phyloP scores from a whole-genome alignment of 371 early-diverging fungal species.

The Mucor velutinosus region DNA sequence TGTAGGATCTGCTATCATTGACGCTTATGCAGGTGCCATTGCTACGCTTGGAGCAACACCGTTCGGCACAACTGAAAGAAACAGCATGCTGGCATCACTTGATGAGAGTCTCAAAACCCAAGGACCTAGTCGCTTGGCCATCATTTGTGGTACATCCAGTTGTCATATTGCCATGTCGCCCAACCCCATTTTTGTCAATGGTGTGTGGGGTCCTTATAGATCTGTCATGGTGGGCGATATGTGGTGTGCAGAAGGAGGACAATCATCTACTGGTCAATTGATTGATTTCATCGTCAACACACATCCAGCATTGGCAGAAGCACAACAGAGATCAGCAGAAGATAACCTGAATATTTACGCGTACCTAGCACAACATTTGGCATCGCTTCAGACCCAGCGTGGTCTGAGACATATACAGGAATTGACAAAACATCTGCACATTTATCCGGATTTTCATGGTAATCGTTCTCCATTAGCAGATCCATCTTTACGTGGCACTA shows the following conservation, averaged over 20 bases:
- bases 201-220: constrained; percentile 68
- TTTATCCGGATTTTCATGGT: constrained; percentile 80
- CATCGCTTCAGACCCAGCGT: constrained; percentile 26
- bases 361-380: constrained; percentile 52
- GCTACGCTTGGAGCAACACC: constrained; percentile 56
- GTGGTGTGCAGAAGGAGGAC: constrained; percentile 76
- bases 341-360: constrained; percentile 45
- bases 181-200: constrained; percentile 62
- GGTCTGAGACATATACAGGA: constrained; percentile 35
- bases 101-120: constrained; percentile 26
- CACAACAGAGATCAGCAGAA: constrained; percentile 21
- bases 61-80: constrained; percentile 21
- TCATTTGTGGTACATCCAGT: constrained; percentile 74
- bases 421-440: constrained; percentile 59
- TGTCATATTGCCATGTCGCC: constrained; percentile 71
- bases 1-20: constrained; percentile 74
- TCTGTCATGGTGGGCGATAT: constrained; percentile 63
- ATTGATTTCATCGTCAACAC: constrained; percentile 65
- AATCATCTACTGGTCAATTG: constrained; percentile 72
- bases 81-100: constrained; percentile 13
- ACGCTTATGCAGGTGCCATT: constrained; percentile 77
- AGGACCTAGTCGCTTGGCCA: constrained; percentile 60
- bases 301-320: constrained; percentile 56
- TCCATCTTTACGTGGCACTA: constrained; percentile 62
- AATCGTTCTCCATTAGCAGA: constrained; percentile 78